Evolutionary conservation across 2,329 filamentous ascomycete genomes (phyloP).

Genomic region (Cercospora canescens): DNA sequence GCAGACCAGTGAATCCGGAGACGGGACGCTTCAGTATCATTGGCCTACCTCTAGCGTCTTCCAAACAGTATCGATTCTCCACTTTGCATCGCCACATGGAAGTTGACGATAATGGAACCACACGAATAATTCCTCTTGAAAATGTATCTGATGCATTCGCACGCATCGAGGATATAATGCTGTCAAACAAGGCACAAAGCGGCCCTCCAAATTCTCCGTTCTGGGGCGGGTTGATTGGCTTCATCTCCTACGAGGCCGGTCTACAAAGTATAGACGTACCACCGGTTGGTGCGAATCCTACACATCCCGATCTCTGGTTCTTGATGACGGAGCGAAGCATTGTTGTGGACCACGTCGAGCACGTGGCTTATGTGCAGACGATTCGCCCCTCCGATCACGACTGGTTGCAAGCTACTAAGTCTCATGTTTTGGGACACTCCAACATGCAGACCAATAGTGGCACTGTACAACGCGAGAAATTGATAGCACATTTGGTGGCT

Average conservation of each 20-base stretch:
- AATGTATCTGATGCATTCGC: conserved; percentile 40
- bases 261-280: conserved; percentile 60
- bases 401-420: conserved; percentile 26
- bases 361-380: conserved; percentile 66
- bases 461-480: background rate
- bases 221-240: conserved; percentile 82
- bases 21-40: conserved; percentile 73
- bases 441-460: background rate
- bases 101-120: conserved; percentile 10
- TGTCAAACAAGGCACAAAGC: conserved; percentile 34
- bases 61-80: conserved; percentile 28
- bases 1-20: conserved; percentile 43
- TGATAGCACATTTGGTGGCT: conserved; percentile 14
- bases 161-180: conserved; percentile 43
- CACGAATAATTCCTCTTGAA: background rate
- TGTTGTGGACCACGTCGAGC: conserved; percentile 70
- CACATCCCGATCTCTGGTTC: conserved; percentile 70
- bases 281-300: conserved; percentile 37
- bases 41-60: conserved; percentile 56
- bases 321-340: conserved; percentile 76
- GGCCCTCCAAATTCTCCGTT: conserved; percentile 57
- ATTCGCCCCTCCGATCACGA: conserved; percentile 50
- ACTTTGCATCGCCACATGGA: conserved; percentile 20
- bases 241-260: conserved; percentile 81
- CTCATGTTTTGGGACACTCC: background rate